Evolutionary conservation across 2,329 filamentous ascomycete genomes (phyloP).

Genomic region (Colletotrichum sp.): DNA sequence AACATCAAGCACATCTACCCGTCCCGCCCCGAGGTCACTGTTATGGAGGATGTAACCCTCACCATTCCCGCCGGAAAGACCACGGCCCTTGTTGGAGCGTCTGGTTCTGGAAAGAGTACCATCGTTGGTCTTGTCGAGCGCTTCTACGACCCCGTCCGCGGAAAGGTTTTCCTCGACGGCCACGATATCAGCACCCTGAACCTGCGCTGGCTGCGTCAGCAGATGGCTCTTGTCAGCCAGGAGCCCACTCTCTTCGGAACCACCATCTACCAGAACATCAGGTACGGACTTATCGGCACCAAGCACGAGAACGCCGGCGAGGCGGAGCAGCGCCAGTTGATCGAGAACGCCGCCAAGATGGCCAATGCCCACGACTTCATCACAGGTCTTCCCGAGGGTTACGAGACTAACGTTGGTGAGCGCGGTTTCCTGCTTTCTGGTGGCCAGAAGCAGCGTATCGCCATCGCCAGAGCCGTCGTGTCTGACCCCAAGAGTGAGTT

Average conservation of each 20-base stretch:
- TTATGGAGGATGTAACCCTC: slow-evolving; percentile 85
- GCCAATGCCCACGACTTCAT: slow-evolving; percentile 97
- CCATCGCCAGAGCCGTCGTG: slow-evolving; percentile 89
- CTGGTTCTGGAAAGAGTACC: slow-evolving; percentile 93
- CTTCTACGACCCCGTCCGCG: slow-evolving; percentile 89
- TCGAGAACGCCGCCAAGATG: slow-evolving; percentile 84
- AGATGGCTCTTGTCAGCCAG: slow-evolving; percentile 91
- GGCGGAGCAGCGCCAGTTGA: slow-evolving; percentile 72
- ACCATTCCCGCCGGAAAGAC: slow-evolving; percentile 87
- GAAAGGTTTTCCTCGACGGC: slow-evolving; percentile 81
- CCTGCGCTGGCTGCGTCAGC: slow-evolving; percentile 87
- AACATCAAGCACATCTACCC: slow-evolving; percentile 94
- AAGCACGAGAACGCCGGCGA: slow-evolving; percentile 70
- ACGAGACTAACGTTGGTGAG: slow-evolving; percentile 94
- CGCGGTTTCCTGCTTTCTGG: slow-evolving; percentile 91
- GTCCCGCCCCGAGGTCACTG: slow-evolving; percentile 85
- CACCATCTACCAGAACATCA: slow-evolving; percentile 88
- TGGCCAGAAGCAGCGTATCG: slow-evolving; percentile 96
- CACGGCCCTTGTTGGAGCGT: slow-evolving; percentile 91
- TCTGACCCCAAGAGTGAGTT: slow-evolving; percentile 79
- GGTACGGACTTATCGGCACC: slow-evolving; percentile 89
- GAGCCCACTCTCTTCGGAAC: slow-evolving; percentile 91
- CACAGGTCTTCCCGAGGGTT: slow-evolving; percentile 79
- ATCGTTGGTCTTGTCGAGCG: slow-evolving; percentile 92
- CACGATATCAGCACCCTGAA: slow-evolving; percentile 83